Evolutionary conservation across 1,284 basidiomycete genomes (phyloP).

Genomic region (Lignosus rhinocerotis): DNA sequence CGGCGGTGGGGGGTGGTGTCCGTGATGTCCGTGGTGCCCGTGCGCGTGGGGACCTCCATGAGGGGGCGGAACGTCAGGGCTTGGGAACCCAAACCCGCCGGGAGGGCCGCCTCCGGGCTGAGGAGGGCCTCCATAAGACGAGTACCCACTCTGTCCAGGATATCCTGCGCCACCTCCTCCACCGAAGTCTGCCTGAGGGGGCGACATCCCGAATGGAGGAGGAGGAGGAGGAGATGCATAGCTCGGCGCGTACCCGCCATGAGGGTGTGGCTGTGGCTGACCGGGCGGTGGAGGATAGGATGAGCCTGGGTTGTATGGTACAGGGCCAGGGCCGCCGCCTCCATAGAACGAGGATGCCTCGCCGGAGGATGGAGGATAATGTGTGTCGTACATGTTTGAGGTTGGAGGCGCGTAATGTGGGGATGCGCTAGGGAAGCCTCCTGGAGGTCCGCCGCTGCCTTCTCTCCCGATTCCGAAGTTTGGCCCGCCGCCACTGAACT

Average conservation of each 20-base stretch:
- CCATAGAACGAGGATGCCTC: constrained; percentile 20
- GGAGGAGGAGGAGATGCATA: constrained; percentile 19
- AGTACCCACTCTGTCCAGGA: constrained; percentile 17
- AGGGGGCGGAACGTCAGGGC: constrained; percentile 12
- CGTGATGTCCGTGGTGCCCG: neutral
- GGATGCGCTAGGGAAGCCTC: constrained; percentile 5
- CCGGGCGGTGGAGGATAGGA: constrained; percentile 13
- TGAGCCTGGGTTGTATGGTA: neutral
- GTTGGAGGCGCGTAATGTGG: constrained; percentile 11
- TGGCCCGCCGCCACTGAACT: constrained; percentile 23
- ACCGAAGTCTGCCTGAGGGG: constrained; percentile 14
- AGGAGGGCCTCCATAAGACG: constrained; percentile 19
- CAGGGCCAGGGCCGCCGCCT: neutral
- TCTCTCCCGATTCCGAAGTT: constrained; percentile 15
- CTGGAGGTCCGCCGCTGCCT: neutral
- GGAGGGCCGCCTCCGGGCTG: constrained; percentile 11
- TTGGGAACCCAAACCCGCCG: constrained; percentile 23
- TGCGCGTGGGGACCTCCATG: constrained; percentile 6
- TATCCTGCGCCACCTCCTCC: constrained; percentile 2
- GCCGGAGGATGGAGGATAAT: constrained; percentile 6
- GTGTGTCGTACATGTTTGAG: too few relatives aligned
- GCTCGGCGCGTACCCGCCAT: constrained; percentile 18
- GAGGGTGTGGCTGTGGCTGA: neutral
- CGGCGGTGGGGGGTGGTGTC: constrained; percentile 8
- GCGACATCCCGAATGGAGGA: constrained; percentile 1